Conservation (phyloP, 176 grass and related monocot genomes). For the Cocos nucifera region DNA sequence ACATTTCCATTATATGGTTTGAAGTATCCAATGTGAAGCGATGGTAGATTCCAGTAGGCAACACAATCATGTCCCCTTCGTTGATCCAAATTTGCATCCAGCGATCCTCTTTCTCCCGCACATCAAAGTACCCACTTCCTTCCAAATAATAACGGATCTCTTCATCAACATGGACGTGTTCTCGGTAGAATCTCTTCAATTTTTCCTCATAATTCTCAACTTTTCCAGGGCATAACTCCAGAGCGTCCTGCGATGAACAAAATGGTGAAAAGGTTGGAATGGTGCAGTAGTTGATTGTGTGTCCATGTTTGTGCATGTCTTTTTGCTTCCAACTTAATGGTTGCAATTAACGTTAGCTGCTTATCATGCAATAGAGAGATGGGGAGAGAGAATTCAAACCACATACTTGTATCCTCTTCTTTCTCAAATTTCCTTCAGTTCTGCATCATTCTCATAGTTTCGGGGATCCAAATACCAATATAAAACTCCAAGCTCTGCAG, state of each 20-base stretch:
- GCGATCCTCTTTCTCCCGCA: slow-evolving; percentile 63
- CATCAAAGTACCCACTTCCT: slow-evolving; percentile 78
- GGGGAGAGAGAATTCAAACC: slow-evolving; percentile 19
- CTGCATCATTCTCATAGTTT: slow-evolving; percentile 59
- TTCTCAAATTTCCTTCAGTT: slow-evolving; percentile 65
- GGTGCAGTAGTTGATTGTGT: not conserved
- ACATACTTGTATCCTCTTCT: slow-evolving; percentile 79
- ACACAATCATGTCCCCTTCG: slow-evolving; percentile 75
- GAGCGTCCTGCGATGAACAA: slow-evolving; percentile 46
- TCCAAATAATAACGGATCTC: slow-evolving; percentile 94
- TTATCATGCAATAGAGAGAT: not conserved
- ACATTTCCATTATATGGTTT: slow-evolving; percentile 60
- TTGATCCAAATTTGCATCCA: slow-evolving; percentile 84
- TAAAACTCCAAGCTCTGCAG: slow-evolving; percentile 73
- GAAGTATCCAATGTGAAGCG: slow-evolving; percentile 56
- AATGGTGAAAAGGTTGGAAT: not conserved
- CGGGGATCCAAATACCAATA: slow-evolving; percentile 76
- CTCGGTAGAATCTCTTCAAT: slow-evolving; percentile 66
- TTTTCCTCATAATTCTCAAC: slow-evolving; percentile 92
- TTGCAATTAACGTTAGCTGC: no score
- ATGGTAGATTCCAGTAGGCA: slow-evolving; percentile 83
- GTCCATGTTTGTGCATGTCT: no score
- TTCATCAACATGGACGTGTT: slow-evolving; percentile 86
- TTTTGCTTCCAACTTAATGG: no score
- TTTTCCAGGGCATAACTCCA: slow-evolving; percentile 71